Evolutionary conservation across 2,329 filamentous ascomycete genomes (phyloP).

Genomic region (Didymellaceae sp.): DNA sequence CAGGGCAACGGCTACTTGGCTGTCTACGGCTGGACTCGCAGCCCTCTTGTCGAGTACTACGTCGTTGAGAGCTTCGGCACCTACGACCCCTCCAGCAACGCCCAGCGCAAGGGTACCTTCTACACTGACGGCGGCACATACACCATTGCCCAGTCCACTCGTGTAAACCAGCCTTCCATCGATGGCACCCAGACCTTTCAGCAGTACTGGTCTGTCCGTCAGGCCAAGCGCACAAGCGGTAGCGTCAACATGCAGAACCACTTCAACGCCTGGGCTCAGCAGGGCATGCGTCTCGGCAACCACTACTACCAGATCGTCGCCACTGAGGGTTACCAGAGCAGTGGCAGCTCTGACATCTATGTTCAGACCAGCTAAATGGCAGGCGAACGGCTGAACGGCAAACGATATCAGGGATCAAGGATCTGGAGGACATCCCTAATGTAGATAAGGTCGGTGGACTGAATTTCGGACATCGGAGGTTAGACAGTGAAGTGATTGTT

Average conservation of each 20-base stretch:
- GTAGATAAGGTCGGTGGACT: not conserved
- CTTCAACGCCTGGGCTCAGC: slow-evolving; percentile 37
- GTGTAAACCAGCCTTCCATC: slow-evolving; percentile 60
- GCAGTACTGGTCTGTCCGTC: slow-evolving; percentile 62
- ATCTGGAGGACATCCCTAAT: not conserved
- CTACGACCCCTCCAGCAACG: slow-evolving; percentile 53
- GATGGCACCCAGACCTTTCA: slow-evolving; percentile 60
- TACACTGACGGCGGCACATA: slow-evolving; percentile 60
- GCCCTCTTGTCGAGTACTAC: slow-evolving; percentile 64
- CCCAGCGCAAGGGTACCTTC: slow-evolving; percentile 57
- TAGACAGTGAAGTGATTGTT: not conserved
- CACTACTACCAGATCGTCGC: slow-evolving; percentile 49
- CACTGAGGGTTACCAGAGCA: slow-evolving; percentile 55
- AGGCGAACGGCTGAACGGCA: not conserved
- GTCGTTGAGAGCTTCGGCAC: slow-evolving; percentile 60
- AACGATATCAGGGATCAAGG: not conserved
- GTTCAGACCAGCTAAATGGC: slow-evolving; percentile 5
- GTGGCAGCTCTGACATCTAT: slow-evolving; percentile 13
- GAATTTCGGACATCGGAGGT: not conserved
- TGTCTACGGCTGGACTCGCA: slow-evolving; percentile 63
- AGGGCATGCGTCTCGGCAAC: slow-evolving; percentile 37
- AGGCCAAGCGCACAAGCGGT: slow-evolving; percentile 57
- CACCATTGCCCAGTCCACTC: slow-evolving; percentile 57
- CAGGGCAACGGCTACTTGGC: slow-evolving; percentile 41
- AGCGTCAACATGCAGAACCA: slow-evolving; percentile 36